A percentile compares a stretch with the other conserved stretches of the same genome.
These are phyloP conservation scores for Corchorus capsularis DNA, from an alignment of 345 rosid species.

Conservation along the genomic window DNA sequence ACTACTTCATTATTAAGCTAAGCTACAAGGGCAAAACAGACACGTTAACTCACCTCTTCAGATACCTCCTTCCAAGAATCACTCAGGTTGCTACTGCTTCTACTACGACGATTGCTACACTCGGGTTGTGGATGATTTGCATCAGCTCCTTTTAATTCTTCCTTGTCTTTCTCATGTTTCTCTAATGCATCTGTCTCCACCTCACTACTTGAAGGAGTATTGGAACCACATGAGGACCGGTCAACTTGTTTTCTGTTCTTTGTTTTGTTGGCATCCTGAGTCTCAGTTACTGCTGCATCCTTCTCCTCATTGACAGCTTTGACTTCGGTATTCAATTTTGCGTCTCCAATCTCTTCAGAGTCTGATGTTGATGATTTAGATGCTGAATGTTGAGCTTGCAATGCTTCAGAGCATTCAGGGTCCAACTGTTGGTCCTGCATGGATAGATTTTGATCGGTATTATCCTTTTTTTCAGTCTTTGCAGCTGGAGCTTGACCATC, in stretches of 20 bases:
- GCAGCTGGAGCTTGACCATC: slow-evolving; percentile 36
- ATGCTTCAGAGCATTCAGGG: slow-evolving; percentile 47
- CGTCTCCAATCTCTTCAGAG: slow-evolving; percentile 56
- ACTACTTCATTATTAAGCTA: background rate
- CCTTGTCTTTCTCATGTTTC: slow-evolving; percentile 54
- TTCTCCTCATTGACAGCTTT: slow-evolving; percentile 45
- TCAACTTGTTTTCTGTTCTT: slow-evolving; percentile 70
- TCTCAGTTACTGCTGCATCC: slow-evolving; percentile 47
- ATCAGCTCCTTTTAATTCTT: slow-evolving; percentile 57
- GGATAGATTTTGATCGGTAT: slow-evolving; percentile 36
- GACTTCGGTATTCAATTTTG: slow-evolving; percentile 35
- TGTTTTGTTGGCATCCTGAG: slow-evolving; percentile 50
- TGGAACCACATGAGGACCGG: slow-evolving; percentile 94
- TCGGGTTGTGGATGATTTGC: slow-evolving; percentile 45
- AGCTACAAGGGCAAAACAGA: background rate
- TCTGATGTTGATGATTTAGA: slow-evolving; percentile 59
- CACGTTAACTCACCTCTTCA: slow-evolving; percentile 56
- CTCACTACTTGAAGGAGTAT: slow-evolving; percentile 86
- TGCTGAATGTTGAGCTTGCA: slow-evolving; percentile 56
- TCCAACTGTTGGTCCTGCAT: slow-evolving; percentile 44
- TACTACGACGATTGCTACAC: slow-evolving; percentile 55
- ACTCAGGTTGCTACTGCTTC: slow-evolving; percentile 47
- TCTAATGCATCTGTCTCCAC: slow-evolving; percentile 69
- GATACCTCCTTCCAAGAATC: slow-evolving; percentile 95
- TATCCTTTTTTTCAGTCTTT: slow-evolving; percentile 38